A percentile compares a stretch with the other conserved stretches of the same genome.
Conservation (phyloP, 768 basidiomycete species). For the Boletus huronensis region DNA sequence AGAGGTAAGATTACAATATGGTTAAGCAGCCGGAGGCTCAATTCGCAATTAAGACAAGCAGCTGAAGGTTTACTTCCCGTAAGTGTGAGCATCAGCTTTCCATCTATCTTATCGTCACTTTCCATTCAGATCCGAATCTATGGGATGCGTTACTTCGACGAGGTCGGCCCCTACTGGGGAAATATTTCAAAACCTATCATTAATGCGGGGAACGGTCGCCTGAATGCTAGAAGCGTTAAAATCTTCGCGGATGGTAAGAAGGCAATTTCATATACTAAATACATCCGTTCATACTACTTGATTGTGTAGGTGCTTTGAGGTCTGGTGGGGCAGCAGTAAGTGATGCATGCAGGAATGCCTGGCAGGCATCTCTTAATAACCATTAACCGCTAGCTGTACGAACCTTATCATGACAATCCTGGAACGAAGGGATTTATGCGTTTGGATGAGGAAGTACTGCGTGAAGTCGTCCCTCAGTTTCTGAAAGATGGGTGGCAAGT, state of each 20-base stretch:
- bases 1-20: conserved; percentile 41
- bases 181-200: conserved; percentile 55
- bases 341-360: background rate
- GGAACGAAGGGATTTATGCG: conserved; percentile 77
- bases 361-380: background rate
- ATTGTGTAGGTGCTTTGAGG: conserved; percentile 70
- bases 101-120: background rate
- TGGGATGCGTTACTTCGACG: conserved; percentile 72
- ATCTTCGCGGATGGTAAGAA: conserved; percentile 59
- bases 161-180: conserved; percentile 69
- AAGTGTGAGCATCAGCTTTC: conserved; percentile 11
- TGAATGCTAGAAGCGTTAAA: conserved; percentile 74
- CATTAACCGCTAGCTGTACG: conserved; percentile 51
- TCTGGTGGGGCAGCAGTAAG: conserved; percentile 86
- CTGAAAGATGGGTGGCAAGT: conserved; percentile 87
- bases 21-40: background rate
- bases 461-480: conserved; percentile 62
- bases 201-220: conserved; percentile 54
- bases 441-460: conserved; percentile 56
- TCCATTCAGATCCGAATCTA: conserved; percentile 65
- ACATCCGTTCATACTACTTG: background rate
- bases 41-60: conserved; percentile 50
- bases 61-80: conserved; percentile 60
- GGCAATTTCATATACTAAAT: background rate
- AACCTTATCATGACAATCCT: conserved; percentile 80